Conservation (phyloP, 768 basidiomycete species). For the Zangia roseola region DNA sequence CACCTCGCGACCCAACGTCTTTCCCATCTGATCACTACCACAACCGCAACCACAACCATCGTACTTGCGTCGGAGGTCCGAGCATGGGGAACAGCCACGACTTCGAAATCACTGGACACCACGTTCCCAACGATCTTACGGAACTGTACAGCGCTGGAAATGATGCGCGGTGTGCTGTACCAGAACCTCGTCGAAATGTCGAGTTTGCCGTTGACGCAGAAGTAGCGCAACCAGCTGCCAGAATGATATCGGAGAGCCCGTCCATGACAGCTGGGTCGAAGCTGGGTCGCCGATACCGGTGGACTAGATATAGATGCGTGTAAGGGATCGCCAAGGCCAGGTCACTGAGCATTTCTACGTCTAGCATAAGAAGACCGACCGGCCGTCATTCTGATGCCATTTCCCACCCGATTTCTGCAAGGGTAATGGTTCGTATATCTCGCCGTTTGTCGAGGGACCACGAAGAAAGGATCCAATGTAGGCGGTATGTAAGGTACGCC, state of each 20-base stretch:
- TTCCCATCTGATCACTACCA: slow-evolving; percentile 1
- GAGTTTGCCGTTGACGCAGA: background rate
- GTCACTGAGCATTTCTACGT: slow-evolving; percentile 8
- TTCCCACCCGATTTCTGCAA: slow-evolving; percentile 5
- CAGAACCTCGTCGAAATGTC: slow-evolving; percentile 2
- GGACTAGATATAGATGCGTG: slow-evolving; percentile 3
- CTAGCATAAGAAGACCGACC: too few species aligned
- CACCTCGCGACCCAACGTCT: too few species aligned
- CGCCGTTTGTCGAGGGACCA: slow-evolving; percentile 6
- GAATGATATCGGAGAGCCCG: slow-evolving; percentile 6
- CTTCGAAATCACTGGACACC: slow-evolving; percentile 8
- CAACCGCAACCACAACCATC: slow-evolving; percentile 16
- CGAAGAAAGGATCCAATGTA: slow-evolving; percentile 5
- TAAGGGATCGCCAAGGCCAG: slow-evolving; percentile 15
- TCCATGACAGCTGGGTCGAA: background rate
- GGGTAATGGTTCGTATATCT: slow-evolving; percentile 9
- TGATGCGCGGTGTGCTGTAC: slow-evolving; percentile 4
- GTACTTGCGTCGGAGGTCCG: slow-evolving; percentile 1
- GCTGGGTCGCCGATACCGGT: background rate
- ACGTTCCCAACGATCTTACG: slow-evolving; percentile 11
- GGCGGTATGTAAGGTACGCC: slow-evolving; percentile 1
- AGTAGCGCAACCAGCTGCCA: slow-evolving; percentile 9
- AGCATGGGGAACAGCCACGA: background rate
- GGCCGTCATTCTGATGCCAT: too few species aligned
- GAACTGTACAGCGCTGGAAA: slow-evolving; percentile 5